Base-by-base conservation (phyloP, 2,329 filamentous ascomycete species). In the Coniosporium tulheliwenetii region DNA sequence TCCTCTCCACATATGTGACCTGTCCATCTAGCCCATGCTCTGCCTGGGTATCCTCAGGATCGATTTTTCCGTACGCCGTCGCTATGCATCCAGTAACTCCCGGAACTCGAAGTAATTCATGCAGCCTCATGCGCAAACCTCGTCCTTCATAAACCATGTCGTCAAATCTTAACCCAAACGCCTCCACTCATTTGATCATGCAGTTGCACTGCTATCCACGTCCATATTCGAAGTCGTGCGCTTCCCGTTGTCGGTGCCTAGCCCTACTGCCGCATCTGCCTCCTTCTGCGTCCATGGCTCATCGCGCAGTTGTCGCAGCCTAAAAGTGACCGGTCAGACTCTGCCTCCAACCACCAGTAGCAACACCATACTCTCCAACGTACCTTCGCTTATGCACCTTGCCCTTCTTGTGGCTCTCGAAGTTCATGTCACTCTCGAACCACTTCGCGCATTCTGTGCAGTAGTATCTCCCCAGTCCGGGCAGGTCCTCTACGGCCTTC, bases 371-470 rank as follows among this genome's bases (percentile, higher is more conserved):
- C 36, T 14, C 14, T n/a, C 36, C 19, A 39, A 54, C 60, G 48
- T 55, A 85, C 84, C 82, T 81, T 67, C 86, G 77, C 73, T 87
- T 95, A 64, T 98, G 91, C 48, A 84, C 85, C 65, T 95, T 98
- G 51, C 85, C 85, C 60, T 81, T 85, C 43, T 70, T 70, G 63
- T 98, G 91, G 26, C 75, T 70, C 31, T 71, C 68, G 43, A 93
- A 66, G 51, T 84, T 93, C 51, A 73, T 61, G 49, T 91, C 82
- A 39, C 78, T 81, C 60, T 96, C 89, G 59, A 93, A 96, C 81
- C 85, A 96, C 66, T 93, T 96, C 47, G 91, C 81, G 61, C 91
- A 98, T 62, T 94, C 83, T 12, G 81, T 70, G 61, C 91, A 98
- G 62, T 95, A 96, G 58, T 79, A 79, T 51, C 77, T 71, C 19